A percentile compares a stretch with the other conserved stretches of the same genome.
Conservation (phyloP, 441 rosid species). For the Brassica hybrid region DNA sequence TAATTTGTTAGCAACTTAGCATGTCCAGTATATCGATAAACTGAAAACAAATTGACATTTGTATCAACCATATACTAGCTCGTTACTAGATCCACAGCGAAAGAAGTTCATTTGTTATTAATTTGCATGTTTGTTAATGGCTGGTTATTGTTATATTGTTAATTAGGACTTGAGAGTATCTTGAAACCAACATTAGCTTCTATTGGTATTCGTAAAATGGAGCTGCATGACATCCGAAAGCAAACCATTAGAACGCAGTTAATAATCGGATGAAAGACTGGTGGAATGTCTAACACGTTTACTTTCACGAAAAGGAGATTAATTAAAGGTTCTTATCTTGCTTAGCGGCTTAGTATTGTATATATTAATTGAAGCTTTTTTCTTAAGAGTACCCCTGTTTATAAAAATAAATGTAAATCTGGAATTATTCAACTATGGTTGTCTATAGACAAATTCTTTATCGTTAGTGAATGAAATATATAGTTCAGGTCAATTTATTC, state of each 20-base stretch:
- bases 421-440: slow-evolving; percentile 6
- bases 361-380: background rate
- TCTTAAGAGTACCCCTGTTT: background rate
- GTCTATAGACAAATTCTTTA: background rate
- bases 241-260: slow-evolving; percentile 16
- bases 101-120: background rate
- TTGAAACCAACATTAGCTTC: slow-evolving; percentile 13
- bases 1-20: no score
- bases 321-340: slow-evolving; percentile 14
- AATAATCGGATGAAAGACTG: background rate
- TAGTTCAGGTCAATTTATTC: background rate
- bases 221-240: slow-evolving; percentile 9
- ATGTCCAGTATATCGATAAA: no score
- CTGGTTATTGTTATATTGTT: no score
- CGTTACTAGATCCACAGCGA: background rate
- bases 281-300: slow-evolving; percentile 8
- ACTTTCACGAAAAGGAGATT: background rate
- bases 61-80: background rate
- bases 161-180: no score
- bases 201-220: slow-evolving; percentile 11
- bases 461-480: background rate
- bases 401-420: background rate
- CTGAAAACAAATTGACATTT: no score
- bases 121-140: slow-evolving; percentile 7
- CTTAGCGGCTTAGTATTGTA: background rate